Conservation (phyloP, 768 basidiomycete species). For the Melanogaster broomeanus region DNA sequence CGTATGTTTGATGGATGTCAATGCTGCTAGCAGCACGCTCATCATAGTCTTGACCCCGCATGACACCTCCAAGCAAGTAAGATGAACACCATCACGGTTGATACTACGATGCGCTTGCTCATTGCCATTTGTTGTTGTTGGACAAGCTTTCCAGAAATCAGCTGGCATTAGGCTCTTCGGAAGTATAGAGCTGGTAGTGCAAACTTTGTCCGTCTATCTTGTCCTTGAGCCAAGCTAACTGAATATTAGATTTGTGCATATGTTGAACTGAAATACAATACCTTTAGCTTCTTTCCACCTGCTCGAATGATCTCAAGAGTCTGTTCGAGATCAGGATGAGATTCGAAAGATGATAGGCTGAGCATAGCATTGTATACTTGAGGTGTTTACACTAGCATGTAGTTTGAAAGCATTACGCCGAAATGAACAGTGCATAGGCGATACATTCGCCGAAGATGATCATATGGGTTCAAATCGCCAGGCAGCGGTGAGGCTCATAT, state of each 20-base stretch:
- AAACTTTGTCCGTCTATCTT: slow-evolving; percentile 18
- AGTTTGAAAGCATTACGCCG: slow-evolving; percentile 18
- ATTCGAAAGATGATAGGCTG: slow-evolving; percentile 22
- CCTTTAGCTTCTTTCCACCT: slow-evolving; percentile 24
- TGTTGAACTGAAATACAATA: slow-evolving; percentile 1
- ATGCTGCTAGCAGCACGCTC: background rate
- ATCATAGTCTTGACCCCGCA: slow-evolving; percentile 14
- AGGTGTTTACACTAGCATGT: background rate
- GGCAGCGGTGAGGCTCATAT: slow-evolving; percentile 6
- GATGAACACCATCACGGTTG: slow-evolving; percentile 23
- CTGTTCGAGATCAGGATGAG: background rate
- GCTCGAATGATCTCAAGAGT: slow-evolving; percentile 7
- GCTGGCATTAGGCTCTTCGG: slow-evolving; percentile 28
- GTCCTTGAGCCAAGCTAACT: slow-evolving; percentile 30
- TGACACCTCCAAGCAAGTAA: slow-evolving; percentile 29
- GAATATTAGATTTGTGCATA: background rate
- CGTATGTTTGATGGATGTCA: background rate
- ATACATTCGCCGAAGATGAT: slow-evolving; percentile 24
- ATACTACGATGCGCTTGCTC: slow-evolving; percentile 27
- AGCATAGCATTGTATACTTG: slow-evolving; percentile 20
- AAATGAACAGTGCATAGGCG: slow-evolving; percentile 25
- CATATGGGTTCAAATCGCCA: slow-evolving; percentile 25
- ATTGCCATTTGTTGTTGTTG: slow-evolving; percentile 22
- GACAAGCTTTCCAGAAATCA: slow-evolving; percentile 26
- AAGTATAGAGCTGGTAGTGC: slow-evolving; percentile 27